These are phyloP conservation scores for Iris pallida DNA, from an alignment of 116 monocot genomes.

Conservation along the genomic window DNA sequence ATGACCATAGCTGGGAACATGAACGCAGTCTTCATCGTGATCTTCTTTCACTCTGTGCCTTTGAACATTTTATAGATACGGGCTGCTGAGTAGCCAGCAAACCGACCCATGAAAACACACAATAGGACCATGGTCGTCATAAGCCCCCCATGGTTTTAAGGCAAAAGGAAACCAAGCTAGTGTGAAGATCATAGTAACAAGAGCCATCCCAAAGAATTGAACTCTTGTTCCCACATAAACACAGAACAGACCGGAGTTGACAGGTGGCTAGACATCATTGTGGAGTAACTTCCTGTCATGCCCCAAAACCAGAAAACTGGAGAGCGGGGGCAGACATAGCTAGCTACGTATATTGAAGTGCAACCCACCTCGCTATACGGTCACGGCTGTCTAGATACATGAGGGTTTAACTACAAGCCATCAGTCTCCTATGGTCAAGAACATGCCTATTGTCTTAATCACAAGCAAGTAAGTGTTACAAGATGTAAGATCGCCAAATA, in stretches of 20 bases:
- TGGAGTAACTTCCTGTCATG: too few relatives aligned
- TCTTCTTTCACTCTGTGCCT: slow-evolving; percentile 49
- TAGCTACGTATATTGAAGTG: too few relatives aligned
- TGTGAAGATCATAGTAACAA: slow-evolving; percentile 44
- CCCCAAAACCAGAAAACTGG: too few relatives aligned
- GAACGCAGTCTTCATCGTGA: slow-evolving; percentile 46
- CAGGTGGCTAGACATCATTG: slow-evolving; percentile 34
- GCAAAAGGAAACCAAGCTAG: slow-evolving; percentile 41
- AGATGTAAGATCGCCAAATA: too few relatives aligned
- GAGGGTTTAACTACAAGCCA: too few relatives aligned
- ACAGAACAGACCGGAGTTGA: slow-evolving; percentile 32
- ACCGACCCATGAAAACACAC: slow-evolving; percentile 53
- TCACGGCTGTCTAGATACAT: too few relatives aligned
- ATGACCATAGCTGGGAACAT: slow-evolving; percentile 49
- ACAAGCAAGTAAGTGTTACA: too few relatives aligned
- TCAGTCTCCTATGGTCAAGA: too few relatives aligned
- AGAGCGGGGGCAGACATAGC: too few relatives aligned
- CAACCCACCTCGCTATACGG: too few relatives aligned
- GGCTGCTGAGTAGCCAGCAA: slow-evolving; percentile 43
- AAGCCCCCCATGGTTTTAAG: slow-evolving; percentile 42
- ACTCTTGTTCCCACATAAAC: slow-evolving; percentile 43
- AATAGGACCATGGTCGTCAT: slow-evolving; percentile 53
- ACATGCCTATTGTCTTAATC: too few relatives aligned
- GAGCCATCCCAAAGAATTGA: slow-evolving; percentile 40
- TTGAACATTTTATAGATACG: slow-evolving; percentile 47